These are phyloP conservation scores for Luffa acutangula DNA, from an alignment of 306 rosid species.

Conservation along the genomic window DNA sequence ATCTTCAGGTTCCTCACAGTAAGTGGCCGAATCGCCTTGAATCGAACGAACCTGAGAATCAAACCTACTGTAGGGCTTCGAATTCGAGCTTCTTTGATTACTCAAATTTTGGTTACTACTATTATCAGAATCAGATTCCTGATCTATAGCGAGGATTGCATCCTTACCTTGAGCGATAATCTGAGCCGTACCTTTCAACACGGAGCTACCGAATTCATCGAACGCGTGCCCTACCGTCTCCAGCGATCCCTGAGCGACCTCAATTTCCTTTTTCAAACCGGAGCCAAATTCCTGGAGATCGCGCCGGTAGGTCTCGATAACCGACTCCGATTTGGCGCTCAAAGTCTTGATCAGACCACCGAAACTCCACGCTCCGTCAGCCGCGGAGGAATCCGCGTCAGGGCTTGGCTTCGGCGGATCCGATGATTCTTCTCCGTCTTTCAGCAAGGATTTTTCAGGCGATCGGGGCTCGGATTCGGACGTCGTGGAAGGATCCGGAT, in stretches of 20 bases:
- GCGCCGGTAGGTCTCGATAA: constrained; percentile 82
- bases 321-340: constrained; percentile 58
- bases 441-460: neutral
- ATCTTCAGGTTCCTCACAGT: constrained; percentile 62
- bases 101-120: constrained; percentile 10
- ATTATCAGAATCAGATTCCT: constrained; percentile 48
- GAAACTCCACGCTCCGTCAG: constrained; percentile 45
- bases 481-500: constrained; percentile 27
- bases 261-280: constrained; percentile 70
- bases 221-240: constrained; percentile 53
- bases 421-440: constrained; percentile 18
- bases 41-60: constrained; percentile 53
- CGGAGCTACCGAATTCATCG: constrained; percentile 67
- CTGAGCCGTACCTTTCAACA: constrained; percentile 71
- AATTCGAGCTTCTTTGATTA: constrained; percentile 26
- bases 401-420: constrained; percentile 17
- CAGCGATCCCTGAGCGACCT: constrained; percentile 78
- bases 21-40: constrained; percentile 57
- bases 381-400: neutral
- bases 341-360: constrained; percentile 66
- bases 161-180: constrained; percentile 68
- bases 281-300: constrained; percentile 70
- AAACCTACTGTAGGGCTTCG: constrained; percentile 53
- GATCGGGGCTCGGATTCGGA: constrained; percentile 14
- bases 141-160: constrained; percentile 41